Evolutionary conservation across 192 early-diverging fungal genomes (phyloP).

Genomic region (Backusella westeae): DNA sequence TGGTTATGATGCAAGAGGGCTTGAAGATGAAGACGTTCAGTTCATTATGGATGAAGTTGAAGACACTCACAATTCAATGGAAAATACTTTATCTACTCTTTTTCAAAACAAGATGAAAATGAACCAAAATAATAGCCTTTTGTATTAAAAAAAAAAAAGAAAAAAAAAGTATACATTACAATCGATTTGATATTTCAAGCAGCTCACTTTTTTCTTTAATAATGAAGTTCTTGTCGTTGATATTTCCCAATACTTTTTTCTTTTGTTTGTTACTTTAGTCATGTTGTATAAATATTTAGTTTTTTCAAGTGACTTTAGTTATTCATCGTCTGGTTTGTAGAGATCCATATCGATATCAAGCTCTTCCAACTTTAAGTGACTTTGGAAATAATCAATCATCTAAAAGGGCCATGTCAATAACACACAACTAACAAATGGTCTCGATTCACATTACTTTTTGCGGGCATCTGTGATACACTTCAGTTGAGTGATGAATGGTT

Average conservation of each 20-base stretch:
- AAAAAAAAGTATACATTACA: neutral
- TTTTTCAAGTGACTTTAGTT: too few species aligned
- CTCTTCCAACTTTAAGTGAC: neutral
- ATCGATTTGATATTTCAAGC: too few species aligned
- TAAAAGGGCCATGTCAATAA: neutral
- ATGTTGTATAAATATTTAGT: too few species aligned
- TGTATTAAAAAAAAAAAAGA: neutral
- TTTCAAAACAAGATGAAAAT: neutral
- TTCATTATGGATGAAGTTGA: slow-evolving; percentile 23
- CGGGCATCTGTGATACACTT: neutral
- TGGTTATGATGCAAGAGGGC: neutral
- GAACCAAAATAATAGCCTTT: neutral
- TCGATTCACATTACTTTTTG: neutral
- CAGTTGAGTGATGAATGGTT: neutral
- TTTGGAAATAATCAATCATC: neutral
- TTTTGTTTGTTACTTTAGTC: too few species aligned
- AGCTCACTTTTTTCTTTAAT: too few species aligned
- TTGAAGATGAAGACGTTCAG: slow-evolving; percentile 15
- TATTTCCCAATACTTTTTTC: too few species aligned
- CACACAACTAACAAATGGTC: neutral
- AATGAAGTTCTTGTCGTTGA: too few species aligned
- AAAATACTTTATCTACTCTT: neutral
- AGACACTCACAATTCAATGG: neutral
- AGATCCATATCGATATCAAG: neutral
- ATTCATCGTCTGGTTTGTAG: neutral